A percentile compares a stretch with the other conserved stretches of the same genome.
Conservation (phyloP, 305 asterid genomes). For the Solanum hybrid region DNA sequence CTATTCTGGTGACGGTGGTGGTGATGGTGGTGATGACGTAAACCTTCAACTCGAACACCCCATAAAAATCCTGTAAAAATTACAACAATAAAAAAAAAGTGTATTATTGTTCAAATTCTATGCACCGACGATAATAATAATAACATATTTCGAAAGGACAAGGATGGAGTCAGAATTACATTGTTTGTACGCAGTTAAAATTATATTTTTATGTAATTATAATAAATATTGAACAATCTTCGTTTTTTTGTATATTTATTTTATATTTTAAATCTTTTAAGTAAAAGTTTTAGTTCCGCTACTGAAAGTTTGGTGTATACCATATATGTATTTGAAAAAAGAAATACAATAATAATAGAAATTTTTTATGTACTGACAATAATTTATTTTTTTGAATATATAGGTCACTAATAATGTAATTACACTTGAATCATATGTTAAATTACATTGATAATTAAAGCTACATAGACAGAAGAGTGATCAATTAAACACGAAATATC, state of each 20-base stretch:
- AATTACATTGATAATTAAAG: background rate
- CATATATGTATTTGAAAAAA: background rate
- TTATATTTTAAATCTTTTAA: too few relatives aligned
- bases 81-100: background rate
- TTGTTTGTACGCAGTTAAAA: background rate
- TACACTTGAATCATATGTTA: background rate
- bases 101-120: background rate
- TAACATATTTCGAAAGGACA: background rate
- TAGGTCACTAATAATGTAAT: background rate
- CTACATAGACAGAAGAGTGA: background rate
- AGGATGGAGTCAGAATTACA: background rate
- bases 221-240: background rate
- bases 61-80: background rate
- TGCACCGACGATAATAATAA: background rate
- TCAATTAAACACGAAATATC: background rate
- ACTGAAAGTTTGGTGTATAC: too few relatives aligned
- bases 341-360: background rate
- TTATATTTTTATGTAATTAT: background rate
- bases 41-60: constrained; percentile 5
- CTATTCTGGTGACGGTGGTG: background rate
- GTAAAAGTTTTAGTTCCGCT: too few relatives aligned
- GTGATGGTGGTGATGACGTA: background rate
- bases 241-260: background rate
- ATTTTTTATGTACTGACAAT: too few relatives aligned
- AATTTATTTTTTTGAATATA: too few relatives aligned